Evolutionary conservation across 805 yeast species (phyloP), one percentile per base, ranked within the genome.

Genomic region (Yarrowia keelungensis): DNA sequence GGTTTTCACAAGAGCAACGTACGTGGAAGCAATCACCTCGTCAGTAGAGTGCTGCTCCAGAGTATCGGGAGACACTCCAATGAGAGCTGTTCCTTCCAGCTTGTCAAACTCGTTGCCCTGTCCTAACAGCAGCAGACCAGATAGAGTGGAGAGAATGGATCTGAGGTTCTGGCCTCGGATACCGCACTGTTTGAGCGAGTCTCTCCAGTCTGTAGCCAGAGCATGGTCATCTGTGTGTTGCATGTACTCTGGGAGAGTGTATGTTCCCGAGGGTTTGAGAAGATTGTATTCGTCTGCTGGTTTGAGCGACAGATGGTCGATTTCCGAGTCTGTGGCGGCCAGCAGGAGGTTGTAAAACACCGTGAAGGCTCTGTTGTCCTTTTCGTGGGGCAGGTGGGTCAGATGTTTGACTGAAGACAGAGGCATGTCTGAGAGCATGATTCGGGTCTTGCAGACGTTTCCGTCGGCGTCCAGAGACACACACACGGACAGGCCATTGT

Each of bases 201-300:
- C 79, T 10, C 78, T 73, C 83, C 83, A 80, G 70, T 80, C 82
- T 47, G 76, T 75, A 10, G 81, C 81, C 35, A 79, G 71, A 1
- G 81, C 79, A 42, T 76, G 71, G 69, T 79, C 81, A 58, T 79
- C 81, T 1, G 81, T 76, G 62, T 74, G 73, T 32, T 71, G 70
- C 51, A 78, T 79, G 80, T 79, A 79, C 26, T 70, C 74, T 2
- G 81, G 80, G 11, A 79, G 72, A 8, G 69, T 62, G 69, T 71
- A 77, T 12, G 79, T 77, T 5, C 70, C 73, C 5, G 77, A 74
- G 39, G 68, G 70, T 10, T 69, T 70, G 58, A 79, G 75, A 49
- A 78, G 72, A 5, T 72, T 75, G 69, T 79, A 78, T 26, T 73
- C 71, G 12, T 71, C 69, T 8, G 74, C 69, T 0, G 74, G 36